Conservation (phyloP, 805 yeast genomes). For the Starmerella bombicola region DNA sequence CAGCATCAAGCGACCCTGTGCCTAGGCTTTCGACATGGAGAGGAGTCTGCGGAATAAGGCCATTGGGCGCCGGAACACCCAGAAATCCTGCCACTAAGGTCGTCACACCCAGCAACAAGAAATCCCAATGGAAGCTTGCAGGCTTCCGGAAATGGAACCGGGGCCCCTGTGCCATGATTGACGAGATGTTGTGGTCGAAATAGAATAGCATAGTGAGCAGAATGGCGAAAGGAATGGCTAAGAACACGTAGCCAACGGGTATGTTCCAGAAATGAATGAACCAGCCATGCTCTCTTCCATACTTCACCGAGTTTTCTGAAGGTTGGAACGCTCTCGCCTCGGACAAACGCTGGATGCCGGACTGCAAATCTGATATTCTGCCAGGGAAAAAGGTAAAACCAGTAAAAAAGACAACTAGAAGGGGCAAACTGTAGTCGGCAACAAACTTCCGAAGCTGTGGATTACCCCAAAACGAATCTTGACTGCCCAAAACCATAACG, state of each 20-base stretch:
- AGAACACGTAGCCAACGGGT: slow-evolving; percentile 60
- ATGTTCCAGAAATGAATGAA: slow-evolving; percentile 68
- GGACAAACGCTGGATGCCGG: slow-evolving; percentile 48
- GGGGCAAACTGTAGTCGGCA: slow-evolving; percentile 77
- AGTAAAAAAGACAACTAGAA: slow-evolving; percentile 75
- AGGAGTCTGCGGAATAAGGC: slow-evolving; percentile 95
- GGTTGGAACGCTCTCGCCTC: slow-evolving; percentile 65
- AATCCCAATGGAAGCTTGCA: slow-evolving; percentile 86
- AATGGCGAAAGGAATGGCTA: slow-evolving; percentile 88
- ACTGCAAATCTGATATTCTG: slow-evolving; percentile 38
- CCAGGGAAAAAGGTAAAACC: slow-evolving; percentile 92
- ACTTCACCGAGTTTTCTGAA: slow-evolving; percentile 32
- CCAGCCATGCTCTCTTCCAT: slow-evolving; percentile 45
- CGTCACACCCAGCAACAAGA: slow-evolving; percentile 66
- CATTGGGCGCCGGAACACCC: slow-evolving; percentile 94
- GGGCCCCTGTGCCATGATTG: slow-evolving; percentile 79
- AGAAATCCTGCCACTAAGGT: slow-evolving; percentile 79
- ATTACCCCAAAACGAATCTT: slow-evolving; percentile 47
- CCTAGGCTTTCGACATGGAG: slow-evolving; percentile 68
- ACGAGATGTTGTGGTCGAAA: slow-evolving; percentile 91
- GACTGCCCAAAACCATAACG: slow-evolving; percentile 26
- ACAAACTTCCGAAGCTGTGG: slow-evolving; percentile 53
- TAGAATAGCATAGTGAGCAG: slow-evolving; percentile 74
- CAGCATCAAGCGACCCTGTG: slow-evolving; percentile 26
- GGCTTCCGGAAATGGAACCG: slow-evolving; percentile 77